Base-by-base conservation (phyloP, 495 filamentous ascomycete species). In the Penicillium canariense region DNA sequence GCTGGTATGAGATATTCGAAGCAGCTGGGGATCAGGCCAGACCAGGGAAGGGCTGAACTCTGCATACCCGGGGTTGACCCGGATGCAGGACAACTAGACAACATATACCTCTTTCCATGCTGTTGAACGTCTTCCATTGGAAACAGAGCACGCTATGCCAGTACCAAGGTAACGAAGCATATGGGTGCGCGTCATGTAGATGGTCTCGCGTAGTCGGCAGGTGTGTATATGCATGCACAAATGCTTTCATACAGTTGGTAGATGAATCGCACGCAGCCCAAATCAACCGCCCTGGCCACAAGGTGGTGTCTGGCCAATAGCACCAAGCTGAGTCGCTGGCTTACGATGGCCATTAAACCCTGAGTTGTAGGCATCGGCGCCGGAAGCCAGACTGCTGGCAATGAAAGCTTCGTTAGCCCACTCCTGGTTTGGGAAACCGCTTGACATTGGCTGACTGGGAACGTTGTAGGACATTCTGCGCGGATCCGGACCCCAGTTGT, bases 201-300 rank as follows among this genome's bases (percentile, higher is more conserved):
- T n/a, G 15, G 5, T 42, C 26, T 32, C 49, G 15, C 28, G 42
- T 26, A 38, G 17, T 30, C 14, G 7, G 28, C 27, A 48, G 15
- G 4, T 14, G 30, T 22, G 18, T 34, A 23, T 12, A 42, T 32
- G 23, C 48, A 25, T 36, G 32, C 27, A 32, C 23, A 42, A 28
- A 32, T 51, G 49, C n/a, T 18, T 43, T 43, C 2, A n/a, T 30
- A 25, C 25, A 15, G 8, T 28, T 18, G 26, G 15, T 51, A 18
- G 49, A 5, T 11, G 9, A 51, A 7, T 39, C 4, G 23, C 36
- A 22, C 10, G 18, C 27, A 5, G 4, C 26, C 30, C 4, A 12
- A 18, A 62, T 80, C 75, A 80, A 39, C 77, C 76, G 32, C 71
- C 74, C 48, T 81, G 77, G 23, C 75, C 78, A 45, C 71, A 77